These are phyloP conservation scores for Wickerhamomyces bisporus DNA, from an alignment of 805 yeast species.

Conservation along the genomic window DNA sequence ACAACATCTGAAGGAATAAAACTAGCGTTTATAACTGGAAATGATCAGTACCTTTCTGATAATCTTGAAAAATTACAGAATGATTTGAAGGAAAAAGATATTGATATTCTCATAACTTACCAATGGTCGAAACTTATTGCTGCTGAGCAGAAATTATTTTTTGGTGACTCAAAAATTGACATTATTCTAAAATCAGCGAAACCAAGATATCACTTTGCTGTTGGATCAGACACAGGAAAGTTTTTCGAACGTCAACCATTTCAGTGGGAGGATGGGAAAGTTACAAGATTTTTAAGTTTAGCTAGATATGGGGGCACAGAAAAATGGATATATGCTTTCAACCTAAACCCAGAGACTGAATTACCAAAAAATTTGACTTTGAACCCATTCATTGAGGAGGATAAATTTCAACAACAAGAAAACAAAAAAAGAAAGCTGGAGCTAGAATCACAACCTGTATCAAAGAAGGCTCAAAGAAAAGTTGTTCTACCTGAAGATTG, in stretches of 20 bases:
- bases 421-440: slow-evolving; percentile 7
- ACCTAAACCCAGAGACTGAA: slow-evolving; percentile 27
- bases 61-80: slow-evolving; percentile 23
- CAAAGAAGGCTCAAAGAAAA: slow-evolving; percentile 24
- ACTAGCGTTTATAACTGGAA: slow-evolving; percentile 41
- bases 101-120: slow-evolving; percentile 54
- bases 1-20: slow-evolving; percentile 40
- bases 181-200: slow-evolving; percentile 34
- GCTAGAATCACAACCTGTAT: slow-evolving; percentile 5
- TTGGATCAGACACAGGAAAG: slow-evolving; percentile 43
- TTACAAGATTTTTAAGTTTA: slow-evolving; percentile 63
- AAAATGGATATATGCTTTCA: slow-evolving; percentile 78
- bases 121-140: slow-evolving; percentile 59
- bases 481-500: slow-evolving; percentile 57
- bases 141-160: slow-evolving; percentile 36
- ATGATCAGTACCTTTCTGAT: slow-evolving; percentile 10
- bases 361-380: slow-evolving; percentile 23
- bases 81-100: slow-evolving; percentile 19
- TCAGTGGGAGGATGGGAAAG: slow-evolving; percentile 42
- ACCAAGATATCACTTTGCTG: slow-evolving; percentile 68
- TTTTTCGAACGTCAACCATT: slow-evolving; percentile 56
- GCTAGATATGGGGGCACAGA: slow-evolving; percentile 50
- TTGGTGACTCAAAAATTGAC: slow-evolving; percentile 45
- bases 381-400: slow-evolving; percentile 27
- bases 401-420: background rate